Base-by-base conservation (phyloP, 306 rosid genomes). In the Parietaria judaica region DNA sequence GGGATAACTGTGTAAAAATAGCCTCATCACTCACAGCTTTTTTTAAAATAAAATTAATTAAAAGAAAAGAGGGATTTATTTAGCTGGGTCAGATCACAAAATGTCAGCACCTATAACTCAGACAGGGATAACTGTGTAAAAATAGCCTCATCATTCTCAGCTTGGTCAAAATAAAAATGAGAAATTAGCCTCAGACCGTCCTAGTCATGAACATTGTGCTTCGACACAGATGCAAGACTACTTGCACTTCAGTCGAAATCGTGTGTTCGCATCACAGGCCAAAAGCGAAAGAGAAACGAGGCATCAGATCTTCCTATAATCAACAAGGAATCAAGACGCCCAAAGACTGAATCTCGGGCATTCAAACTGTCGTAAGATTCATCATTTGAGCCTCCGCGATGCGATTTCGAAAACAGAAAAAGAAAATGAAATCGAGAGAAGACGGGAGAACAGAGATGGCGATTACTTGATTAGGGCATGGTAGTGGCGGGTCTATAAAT, bases 101-200 rank as follows among this genome's bases (percentile, higher is more conserved):
- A 37, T 57, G 52, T 80, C 95, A 86, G 83, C 89, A 86, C 58
- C 81, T 57, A 47, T 64, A 8, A 3, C 51, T 89, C 92, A 80
- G 95, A 69, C 90, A 86, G 85, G 87, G 90, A 90, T 86, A 84
- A 86, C 95, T 84, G 95, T 80, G 71, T 51, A 54, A 39, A 63
- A 52, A 15, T 31, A 6, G 36, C 74, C 67, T 83, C 90, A 80
- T 86, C 94, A 84, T 61, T 59, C 94, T 69, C 74, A 12, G 43
- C 13, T 3, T 15, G 0, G 7, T 6, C 0, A 10, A 13, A 58
- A 7, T 35, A 23, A 23, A 6, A 4, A 1, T 12, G 2, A n/a
- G 15, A 37, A 4, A 13, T 57, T 9, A 73, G 95, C 95, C 95
- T 83, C 96, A 78, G 96, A 86, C 95, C 97, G 95, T 86, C 95